Evolutionary conservation across 169 alveolate species (phyloP).

Genomic region (Plasmodium ovale): DNA sequence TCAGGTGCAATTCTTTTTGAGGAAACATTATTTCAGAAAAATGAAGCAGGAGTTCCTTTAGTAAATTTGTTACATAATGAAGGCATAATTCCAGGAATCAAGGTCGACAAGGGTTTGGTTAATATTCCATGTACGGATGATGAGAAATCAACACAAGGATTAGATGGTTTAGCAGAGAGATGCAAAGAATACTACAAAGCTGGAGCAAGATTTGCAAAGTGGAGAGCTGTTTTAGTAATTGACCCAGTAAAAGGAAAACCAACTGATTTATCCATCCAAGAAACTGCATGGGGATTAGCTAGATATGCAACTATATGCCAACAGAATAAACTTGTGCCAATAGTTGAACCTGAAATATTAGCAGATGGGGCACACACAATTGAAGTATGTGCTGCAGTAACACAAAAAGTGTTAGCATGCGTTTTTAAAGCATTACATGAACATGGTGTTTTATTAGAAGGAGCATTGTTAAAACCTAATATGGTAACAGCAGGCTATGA

Average conservation of each 20-base stretch:
- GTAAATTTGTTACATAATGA: slow-evolving; percentile 90
- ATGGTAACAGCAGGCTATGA: slow-evolving; percentile 99
- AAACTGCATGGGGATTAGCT: slow-evolving; percentile 98
- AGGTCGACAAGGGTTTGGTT: slow-evolving; percentile 97
- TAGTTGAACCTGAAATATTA: slow-evolving; percentile 99
- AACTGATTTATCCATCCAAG: slow-evolving; percentile 92
- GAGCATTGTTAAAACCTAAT: slow-evolving; percentile 98
- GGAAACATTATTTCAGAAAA: slow-evolving; percentile 97
- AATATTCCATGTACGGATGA: slow-evolving; percentile 93
- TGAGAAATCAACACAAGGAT: slow-evolving; percentile 94
- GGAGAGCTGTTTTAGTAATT: slow-evolving; percentile 98
- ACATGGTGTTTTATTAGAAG: slow-evolving; percentile 96
- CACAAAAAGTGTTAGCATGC: slow-evolving; percentile 96
- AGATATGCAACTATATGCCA: slow-evolving; percentile 99
- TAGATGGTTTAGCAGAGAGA: slow-evolving; percentile 97
- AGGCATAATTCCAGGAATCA: slow-evolving; percentile 98
- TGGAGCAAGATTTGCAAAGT: slow-evolving; percentile 99
- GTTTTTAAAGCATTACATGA: slow-evolving; percentile 95
- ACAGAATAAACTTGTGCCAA: slow-evolving; percentile 98
- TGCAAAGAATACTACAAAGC: slow-evolving; percentile 96
- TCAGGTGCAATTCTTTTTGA: slow-evolving; percentile 98
- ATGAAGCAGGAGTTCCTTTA: slow-evolving; percentile 91
- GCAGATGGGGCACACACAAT: slow-evolving; percentile 97
- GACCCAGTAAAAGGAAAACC: slow-evolving; percentile 93
- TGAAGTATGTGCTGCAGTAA: slow-evolving; percentile 95